Evolutionary conservation across 805 yeast species (phyloP).

Genomic region (Lachancea fermentati): DNA sequence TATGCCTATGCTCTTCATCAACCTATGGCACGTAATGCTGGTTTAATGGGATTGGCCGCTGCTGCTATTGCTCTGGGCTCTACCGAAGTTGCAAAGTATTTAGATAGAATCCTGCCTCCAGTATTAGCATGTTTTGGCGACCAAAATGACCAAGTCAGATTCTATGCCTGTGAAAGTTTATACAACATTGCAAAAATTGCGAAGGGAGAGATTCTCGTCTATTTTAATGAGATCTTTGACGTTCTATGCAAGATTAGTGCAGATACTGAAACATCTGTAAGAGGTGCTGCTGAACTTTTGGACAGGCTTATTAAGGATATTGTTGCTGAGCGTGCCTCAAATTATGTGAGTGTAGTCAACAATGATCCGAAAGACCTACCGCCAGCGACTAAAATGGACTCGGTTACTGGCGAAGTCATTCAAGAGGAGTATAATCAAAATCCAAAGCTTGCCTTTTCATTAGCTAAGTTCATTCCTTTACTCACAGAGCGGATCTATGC

Average conservation of each 20-base stretch:
- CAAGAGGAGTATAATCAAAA: constrained; percentile 57
- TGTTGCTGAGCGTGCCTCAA: constrained; percentile 89
- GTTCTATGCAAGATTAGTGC: constrained; percentile 85
- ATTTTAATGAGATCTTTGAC: constrained; percentile 93
- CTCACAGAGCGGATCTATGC: constrained; percentile 86
- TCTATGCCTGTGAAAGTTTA: constrained; percentile 92
- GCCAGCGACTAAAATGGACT: constrained; percentile 43
- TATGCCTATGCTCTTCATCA: constrained; percentile 79
- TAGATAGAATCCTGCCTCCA: constrained; percentile 85
- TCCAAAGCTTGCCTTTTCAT: constrained; percentile 59
- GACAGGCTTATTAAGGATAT: constrained; percentile 90
- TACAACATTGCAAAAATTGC: constrained; percentile 96
- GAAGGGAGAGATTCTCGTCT: constrained; percentile 84
- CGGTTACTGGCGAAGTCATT: constrained; percentile 47
- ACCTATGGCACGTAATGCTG: constrained; percentile 89
- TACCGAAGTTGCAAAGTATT: constrained; percentile 72
- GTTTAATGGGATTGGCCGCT: constrained; percentile 91
- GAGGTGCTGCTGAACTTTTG: constrained; percentile 90
- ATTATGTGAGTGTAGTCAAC: constrained; percentile 70
- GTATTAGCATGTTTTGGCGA: constrained; percentile 94
- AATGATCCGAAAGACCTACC: constrained; percentile 40
- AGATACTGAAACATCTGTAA: constrained; percentile 85
- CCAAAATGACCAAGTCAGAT: constrained; percentile 94
- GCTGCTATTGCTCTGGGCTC: constrained; percentile 89
- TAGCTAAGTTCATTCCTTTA: constrained; percentile 86